Percentiles rank a stretch among this genome's conserved stretches.
These are phyloP conservation scores for Fusarium napiforme DNA, from an alignment of 2,329 filamentous ascomycete genomes.

Conservation along the genomic window DNA sequence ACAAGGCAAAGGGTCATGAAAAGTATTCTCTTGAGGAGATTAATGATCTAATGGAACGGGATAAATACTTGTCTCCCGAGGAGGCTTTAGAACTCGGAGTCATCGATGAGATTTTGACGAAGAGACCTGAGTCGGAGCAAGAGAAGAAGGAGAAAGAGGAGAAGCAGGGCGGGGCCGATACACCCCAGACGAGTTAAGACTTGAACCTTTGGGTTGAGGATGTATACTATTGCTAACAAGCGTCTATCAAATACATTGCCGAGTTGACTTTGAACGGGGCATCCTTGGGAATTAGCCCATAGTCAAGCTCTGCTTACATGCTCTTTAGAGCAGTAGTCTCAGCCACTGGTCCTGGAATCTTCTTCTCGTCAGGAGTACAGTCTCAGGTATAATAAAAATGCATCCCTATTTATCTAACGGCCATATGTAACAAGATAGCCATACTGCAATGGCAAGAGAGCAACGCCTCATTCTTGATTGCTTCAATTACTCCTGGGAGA, in stretches of 20 bases:
- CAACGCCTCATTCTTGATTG: fast-evolving
- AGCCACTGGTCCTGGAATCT: neutral
- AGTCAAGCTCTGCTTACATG: neutral
- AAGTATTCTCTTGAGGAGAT: slow-evolving; percentile 85
- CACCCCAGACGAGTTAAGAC: slow-evolving; percentile 20
- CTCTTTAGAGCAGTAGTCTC: fast-evolving
- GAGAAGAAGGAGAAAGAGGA: slow-evolving; percentile 48
- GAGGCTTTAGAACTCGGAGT: slow-evolving; percentile 92
- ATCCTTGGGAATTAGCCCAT: neutral
- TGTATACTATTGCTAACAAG: neutral
- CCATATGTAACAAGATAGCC: neutral
- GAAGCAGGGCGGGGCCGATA: slow-evolving; percentile 30
- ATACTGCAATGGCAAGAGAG: neutral
- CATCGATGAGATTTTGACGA: slow-evolving; percentile 86
- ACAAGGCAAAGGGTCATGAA: slow-evolving; percentile 77
- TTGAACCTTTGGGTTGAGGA: neutral
- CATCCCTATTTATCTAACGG: neutral
- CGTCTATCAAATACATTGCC: neutral
- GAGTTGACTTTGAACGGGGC: neutral
- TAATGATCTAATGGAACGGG: slow-evolving; percentile 94
- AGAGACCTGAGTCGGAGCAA: slow-evolving; percentile 61
- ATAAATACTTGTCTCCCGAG: slow-evolving; percentile 90
- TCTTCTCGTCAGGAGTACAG: neutral
- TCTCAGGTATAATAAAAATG: too few relatives aligned
- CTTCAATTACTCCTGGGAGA: neutral